These are phyloP conservation scores for Ephemerocybe angulata DNA, from an alignment of 768 basidiomycete species.

Conservation along the genomic window DNA sequence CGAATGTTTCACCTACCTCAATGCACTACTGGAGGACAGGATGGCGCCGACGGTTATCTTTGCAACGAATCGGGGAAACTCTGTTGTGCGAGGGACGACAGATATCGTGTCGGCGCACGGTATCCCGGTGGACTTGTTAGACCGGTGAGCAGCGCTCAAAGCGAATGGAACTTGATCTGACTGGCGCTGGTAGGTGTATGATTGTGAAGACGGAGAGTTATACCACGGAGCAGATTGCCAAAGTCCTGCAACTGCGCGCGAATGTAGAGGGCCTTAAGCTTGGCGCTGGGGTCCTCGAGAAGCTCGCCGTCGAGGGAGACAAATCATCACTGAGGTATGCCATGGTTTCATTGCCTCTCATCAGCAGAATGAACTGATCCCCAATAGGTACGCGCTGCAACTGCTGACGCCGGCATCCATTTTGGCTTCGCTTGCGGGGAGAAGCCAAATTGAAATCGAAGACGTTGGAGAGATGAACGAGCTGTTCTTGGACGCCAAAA, in stretches of 20 bases:
- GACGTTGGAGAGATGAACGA: slow-evolving; percentile 94
- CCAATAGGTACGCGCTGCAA: slow-evolving; percentile 79
- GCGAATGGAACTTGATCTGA: slow-evolving; percentile 8
- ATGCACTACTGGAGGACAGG: slow-evolving; percentile 89
- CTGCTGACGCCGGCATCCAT: slow-evolving; percentile 89
- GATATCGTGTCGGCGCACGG: slow-evolving; percentile 93
- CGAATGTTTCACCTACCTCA: slow-evolving; percentile 98
- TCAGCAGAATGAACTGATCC: slow-evolving; percentile 13
- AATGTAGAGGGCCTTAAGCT: slow-evolving; percentile 83
- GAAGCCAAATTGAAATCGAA: slow-evolving; percentile 77
- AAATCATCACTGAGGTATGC: slow-evolving; percentile 81
- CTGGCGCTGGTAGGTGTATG: slow-evolving; percentile 60
- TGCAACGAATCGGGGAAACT: slow-evolving; percentile 92
- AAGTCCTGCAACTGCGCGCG: slow-evolving; percentile 83
- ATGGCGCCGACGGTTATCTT: slow-evolving; percentile 98
- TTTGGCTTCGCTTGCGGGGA: slow-evolving; percentile 71
- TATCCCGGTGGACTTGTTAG: slow-evolving; percentile 88
- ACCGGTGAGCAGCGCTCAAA: slow-evolving; percentile 55
- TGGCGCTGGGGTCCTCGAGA: slow-evolving; percentile 71
- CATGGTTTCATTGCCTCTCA: no score
- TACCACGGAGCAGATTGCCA: slow-evolving; percentile 76
- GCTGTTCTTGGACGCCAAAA: slow-evolving; percentile 93
- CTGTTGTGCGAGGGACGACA: slow-evolving; percentile 88
- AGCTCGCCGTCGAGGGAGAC: slow-evolving; percentile 78
- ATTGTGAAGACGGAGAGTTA: slow-evolving; percentile 92